A percentile compares a stretch with the other conserved stretches of the same genome.
phyloP scores from a whole-genome alignment of 495 filamentous ascomycete genomes.

The Aspergillus steynii region DNA sequence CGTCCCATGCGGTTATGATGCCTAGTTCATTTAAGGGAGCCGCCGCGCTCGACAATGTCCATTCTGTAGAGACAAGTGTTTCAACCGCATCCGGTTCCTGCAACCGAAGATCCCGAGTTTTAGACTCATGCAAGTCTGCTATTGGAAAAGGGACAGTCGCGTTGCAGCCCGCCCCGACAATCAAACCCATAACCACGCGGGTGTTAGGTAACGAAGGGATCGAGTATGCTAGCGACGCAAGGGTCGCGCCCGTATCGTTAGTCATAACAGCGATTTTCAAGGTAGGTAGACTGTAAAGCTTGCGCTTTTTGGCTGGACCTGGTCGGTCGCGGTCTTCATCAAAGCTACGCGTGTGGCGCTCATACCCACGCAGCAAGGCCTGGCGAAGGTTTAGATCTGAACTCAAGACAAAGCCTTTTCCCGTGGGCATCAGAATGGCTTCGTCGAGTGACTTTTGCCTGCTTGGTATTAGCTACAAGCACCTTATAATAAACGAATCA shows the following conservation, averaged over 20 bases:
- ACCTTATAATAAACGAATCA: background rate
- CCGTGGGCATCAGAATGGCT: conserved; percentile 74
- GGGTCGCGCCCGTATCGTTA: conserved; percentile 74
- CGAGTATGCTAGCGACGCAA: conserved; percentile 68
- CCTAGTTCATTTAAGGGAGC: conserved; percentile 57
- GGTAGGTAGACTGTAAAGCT: conserved; percentile 51
- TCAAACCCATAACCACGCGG: conserved; percentile 69
- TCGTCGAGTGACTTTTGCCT: conserved; percentile 70
- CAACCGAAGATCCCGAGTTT: conserved; percentile 39
- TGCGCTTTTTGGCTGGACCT: conserved; percentile 26
- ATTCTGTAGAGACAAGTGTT: conserved; percentile 76
- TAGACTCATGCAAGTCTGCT: conserved; percentile 57
- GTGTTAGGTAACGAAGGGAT: conserved; percentile 57
- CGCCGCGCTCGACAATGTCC: conserved; percentile 68
- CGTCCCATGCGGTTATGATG: conserved; percentile 67
- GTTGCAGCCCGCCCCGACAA: conserved; percentile 76
- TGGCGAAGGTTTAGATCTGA: conserved; percentile 66
- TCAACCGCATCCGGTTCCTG: conserved; percentile 41
- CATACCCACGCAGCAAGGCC: conserved; percentile 64
- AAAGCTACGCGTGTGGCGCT: conserved; percentile 43
- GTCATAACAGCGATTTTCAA: conserved; percentile 68
- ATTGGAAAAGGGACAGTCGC: conserved; percentile 69
- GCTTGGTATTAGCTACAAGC: background rate
- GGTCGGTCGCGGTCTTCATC: conserved; percentile 19
- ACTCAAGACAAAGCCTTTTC: conserved; percentile 75